phyloP scores from a whole-genome alignment of 441 rosid species.

The Populus hybrid region DNA sequence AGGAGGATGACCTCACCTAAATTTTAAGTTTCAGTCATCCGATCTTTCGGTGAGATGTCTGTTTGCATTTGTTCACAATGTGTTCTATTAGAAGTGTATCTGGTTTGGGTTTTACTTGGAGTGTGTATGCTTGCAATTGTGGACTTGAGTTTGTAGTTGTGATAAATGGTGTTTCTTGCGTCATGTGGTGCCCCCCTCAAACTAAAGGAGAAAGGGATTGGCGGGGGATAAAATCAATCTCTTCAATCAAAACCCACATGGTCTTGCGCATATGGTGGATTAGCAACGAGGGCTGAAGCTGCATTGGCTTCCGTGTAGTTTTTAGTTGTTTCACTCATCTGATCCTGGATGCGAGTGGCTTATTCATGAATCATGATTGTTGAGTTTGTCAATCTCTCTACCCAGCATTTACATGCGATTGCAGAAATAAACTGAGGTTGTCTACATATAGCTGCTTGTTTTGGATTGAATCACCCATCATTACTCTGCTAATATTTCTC shows the following conservation, averaged over 20 bases:
- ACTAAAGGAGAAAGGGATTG: not conserved
- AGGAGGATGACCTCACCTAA: slow-evolving; percentile 95
- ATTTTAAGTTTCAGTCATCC: slow-evolving; percentile 2
- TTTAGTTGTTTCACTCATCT: not conserved
- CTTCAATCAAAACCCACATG: not conserved
- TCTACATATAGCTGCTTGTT: not conserved
- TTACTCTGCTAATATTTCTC: not conserved
- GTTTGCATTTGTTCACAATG: slow-evolving; percentile 11
- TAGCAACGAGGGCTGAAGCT: not conserved
- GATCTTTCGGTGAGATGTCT: slow-evolving; percentile 1
- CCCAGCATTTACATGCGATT: not conserved
- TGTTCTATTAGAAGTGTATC: slow-evolving; percentile 10
- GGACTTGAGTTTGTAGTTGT: slow-evolving; percentile 16
- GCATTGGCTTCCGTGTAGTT: not conserved
- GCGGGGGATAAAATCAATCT: not conserved
- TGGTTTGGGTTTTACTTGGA: slow-evolving; percentile 10
- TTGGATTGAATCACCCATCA: not conserved
- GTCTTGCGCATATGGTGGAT: not conserved
- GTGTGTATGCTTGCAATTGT: slow-evolving; percentile 6
- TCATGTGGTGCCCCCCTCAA: not conserved
- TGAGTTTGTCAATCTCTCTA: not conserved
- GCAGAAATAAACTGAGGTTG: not conserved
- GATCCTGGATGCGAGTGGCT: not conserved
- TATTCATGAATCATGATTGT: not conserved
- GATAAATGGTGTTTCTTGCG: not conserved